These are phyloP conservation scores for Talaromyces pinophilus DNA, from an alignment of 2,329 filamentous ascomycete species.

Conservation along the genomic window DNA sequence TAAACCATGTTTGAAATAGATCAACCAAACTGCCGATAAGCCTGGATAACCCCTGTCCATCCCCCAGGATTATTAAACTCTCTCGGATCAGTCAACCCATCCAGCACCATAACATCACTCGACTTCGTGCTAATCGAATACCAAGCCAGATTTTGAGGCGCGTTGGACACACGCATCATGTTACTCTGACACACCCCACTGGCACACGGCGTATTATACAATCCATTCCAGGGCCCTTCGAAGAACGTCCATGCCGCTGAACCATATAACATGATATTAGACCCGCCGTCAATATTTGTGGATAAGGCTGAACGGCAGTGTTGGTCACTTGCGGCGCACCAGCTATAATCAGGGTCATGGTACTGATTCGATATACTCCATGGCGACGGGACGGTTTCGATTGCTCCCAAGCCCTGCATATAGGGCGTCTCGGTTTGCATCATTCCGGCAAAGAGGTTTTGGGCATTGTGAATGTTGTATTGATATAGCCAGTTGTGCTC, in stretches of 20 bases:
- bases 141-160: slow-evolving; percentile 32
- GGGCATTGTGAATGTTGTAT: slow-evolving; percentile 49
- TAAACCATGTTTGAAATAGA: neutral
- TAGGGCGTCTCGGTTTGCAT: slow-evolving; percentile 40
- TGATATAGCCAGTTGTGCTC: slow-evolving; percentile 53
- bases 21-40: slow-evolving; percentile 26
- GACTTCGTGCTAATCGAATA: slow-evolving; percentile 36
- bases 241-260: slow-evolving; percentile 41
- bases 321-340: slow-evolving; percentile 32
- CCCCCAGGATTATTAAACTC: slow-evolving; percentile 34
- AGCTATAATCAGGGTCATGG: slow-evolving; percentile 37
- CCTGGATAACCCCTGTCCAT: slow-evolving; percentile 36
- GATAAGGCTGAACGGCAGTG: slow-evolving; percentile 35
- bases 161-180: slow-evolving; percentile 35
- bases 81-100: slow-evolving; percentile 31
- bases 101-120: slow-evolving; percentile 34
- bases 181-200: slow-evolving; percentile 35
- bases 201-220: slow-evolving; percentile 33
- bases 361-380: slow-evolving; percentile 30
- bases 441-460: slow-evolving; percentile 46
- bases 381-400: slow-evolving; percentile 32
- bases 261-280: slow-evolving; percentile 35
- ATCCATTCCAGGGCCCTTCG: slow-evolving; percentile 26
- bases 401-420: slow-evolving; percentile 35
- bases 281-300: slow-evolving; percentile 36